Base-by-base conservation (phyloP, 2,329 filamentous ascomycete genomes). In the Diaporthe sp. region DNA sequence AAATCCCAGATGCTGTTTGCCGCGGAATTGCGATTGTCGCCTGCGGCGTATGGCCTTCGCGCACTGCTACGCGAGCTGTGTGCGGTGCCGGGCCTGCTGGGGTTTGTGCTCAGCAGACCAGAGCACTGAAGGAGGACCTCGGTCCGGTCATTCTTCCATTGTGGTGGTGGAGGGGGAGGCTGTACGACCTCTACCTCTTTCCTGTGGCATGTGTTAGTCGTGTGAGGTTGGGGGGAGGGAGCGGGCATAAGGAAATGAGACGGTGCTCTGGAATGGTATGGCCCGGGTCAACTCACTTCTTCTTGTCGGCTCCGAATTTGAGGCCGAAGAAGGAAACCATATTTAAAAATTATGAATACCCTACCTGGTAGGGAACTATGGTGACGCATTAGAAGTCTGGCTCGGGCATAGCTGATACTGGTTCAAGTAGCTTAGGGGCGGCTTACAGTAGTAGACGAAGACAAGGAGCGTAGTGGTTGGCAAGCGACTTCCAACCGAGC, bases 301-400 rank as follows among this genome's bases (percentile, higher is more conserved):
- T 91, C 84, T 87, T 90, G 77, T 89, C 88, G 78, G 86, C 85
- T 68, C 89, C 88, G 76, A 91, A 84, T 80, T 88, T 90, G 80
- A 91, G 83, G 68, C 89, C 89, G 77, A 91, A 90, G 78, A 91
- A 90, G 3, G 90, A 90, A 31, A 91, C 90, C 90, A 91, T 91
- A 62, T 55, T 28, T 60, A 51, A 39, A 61, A 71, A 49, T 71
- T 57, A 65, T 49, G 25, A 61, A 44, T 68, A 58, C 22, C 53
- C 31, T 31, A 49, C 25, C 15, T 37, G 57, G 34, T 51, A 62
- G 42, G 28, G 61, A 25, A 58, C 71, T 68, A 49, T 28, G 34
- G n/a, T 22, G 28, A 34, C 12, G 37, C 31, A 37, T 65, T 19
- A 67, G 31, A 28, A 37, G 39, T 28, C 22, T 51, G n/a, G 12